Evolutionary conservation across 768 basidiomycete species (phyloP).

Genomic region (Lactarius evosmus): DNA sequence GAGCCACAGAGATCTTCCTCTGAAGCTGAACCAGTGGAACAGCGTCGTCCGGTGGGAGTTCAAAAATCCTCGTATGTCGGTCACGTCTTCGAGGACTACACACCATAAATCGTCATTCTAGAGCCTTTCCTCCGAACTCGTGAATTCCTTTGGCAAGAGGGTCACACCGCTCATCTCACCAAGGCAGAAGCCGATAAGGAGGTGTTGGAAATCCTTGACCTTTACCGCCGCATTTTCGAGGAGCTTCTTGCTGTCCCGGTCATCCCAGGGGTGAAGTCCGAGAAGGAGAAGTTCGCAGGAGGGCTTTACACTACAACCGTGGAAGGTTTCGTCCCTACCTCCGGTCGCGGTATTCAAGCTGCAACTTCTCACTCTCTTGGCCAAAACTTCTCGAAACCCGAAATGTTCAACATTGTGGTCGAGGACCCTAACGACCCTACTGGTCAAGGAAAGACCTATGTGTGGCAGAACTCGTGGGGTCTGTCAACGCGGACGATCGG

Average conservation of each 20-base stretch:
- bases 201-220: slow-evolving; percentile 90
- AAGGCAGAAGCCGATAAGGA: slow-evolving; percentile 88
- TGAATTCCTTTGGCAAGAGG: slow-evolving; percentile 99
- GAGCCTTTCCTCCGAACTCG: slow-evolving; percentile 99
- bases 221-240: slow-evolving; percentile 93
- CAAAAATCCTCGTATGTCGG: slow-evolving; percentile 86
- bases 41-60: slow-evolving; percentile 99
- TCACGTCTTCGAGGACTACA: neutral
- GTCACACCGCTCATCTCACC: slow-evolving; percentile 92
- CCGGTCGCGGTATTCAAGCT: slow-evolving; percentile 95
- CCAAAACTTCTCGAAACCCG: slow-evolving; percentile 93
- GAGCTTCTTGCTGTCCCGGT: slow-evolving; percentile 97
- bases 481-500: slow-evolving; percentile 94
- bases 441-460: slow-evolving; percentile 67
- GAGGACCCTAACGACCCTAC: slow-evolving; percentile 84
- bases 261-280: slow-evolving; percentile 94
- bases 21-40: slow-evolving; percentile 99
- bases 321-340: slow-evolving; percentile 96
- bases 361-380: slow-evolving; percentile 98
- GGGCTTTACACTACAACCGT: slow-evolving; percentile 97
- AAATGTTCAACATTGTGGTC: slow-evolving; percentile 98
- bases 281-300: slow-evolving; percentile 99
- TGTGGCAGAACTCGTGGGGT: slow-evolving; percentile 99
- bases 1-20: slow-evolving; percentile 91
- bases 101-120: slow-evolving; percentile 32